Conservation (phyloP, 805 yeast genomes). For the Blastobotrys chiropterorum region DNA sequence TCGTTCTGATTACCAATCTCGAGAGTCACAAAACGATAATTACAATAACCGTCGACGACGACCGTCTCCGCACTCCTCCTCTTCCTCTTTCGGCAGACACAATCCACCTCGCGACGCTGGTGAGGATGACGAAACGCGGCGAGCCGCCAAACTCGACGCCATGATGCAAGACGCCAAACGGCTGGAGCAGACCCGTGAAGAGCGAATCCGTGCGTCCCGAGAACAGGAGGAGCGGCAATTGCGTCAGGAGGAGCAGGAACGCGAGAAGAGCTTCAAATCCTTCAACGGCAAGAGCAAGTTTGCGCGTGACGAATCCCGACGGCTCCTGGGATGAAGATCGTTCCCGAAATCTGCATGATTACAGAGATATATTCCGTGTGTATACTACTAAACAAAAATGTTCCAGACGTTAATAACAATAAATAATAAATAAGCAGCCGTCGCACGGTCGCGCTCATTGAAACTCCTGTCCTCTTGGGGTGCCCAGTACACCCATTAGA, state of each 20-base stretch:
- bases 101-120: no score
- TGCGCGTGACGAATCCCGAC: neutral
- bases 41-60: no score
- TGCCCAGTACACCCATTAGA: slow-evolving; percentile 18
- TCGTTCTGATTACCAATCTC: no score
- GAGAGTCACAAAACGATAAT: no score
- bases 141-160: slow-evolving; percentile 11
- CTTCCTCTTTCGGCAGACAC: no score
- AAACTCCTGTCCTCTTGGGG: slow-evolving; percentile 11
- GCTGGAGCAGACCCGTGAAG: slow-evolving; percentile 10
- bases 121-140: slow-evolving; percentile 5
- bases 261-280: neutral
- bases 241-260: slow-evolving; percentile 6
- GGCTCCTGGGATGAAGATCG: slow-evolving; percentile 1
- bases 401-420: neutral
- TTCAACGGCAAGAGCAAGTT: slow-evolving; percentile 10
- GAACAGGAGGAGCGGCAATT: slow-evolving; percentile 4
- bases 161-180: slow-evolving; percentile 19
- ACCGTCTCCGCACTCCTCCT: no score
- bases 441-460: neutral
- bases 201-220: slow-evolving; percentile 2
- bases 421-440: slow-evolving; percentile 2
- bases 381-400: neutral
- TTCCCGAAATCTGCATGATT: slow-evolving; percentile 4
- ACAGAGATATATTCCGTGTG: neutral